Evolutionary conservation across 169 alveolate genomes (phyloP).

Genomic region (Plasmodium blacklocki): DNA sequence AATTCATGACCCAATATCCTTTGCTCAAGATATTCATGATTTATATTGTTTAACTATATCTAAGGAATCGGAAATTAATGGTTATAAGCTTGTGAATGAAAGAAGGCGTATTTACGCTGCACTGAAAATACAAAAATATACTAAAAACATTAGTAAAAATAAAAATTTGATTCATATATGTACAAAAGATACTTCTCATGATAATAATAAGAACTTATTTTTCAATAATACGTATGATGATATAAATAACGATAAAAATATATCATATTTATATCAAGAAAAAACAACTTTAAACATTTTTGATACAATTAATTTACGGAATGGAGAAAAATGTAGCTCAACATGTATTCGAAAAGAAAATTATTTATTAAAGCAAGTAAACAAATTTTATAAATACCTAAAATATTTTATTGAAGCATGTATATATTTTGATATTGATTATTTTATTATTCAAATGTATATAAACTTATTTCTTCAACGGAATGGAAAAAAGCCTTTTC

Average conservation of each 20-base stretch:
- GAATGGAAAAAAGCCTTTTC: slow-evolving; percentile 18
- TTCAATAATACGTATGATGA: not conserved
- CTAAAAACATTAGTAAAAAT: slow-evolving; percentile 2
- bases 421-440: slow-evolving; percentile 49
- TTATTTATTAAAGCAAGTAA: slow-evolving; percentile 13
- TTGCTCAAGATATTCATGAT: slow-evolving; percentile 61
- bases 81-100: slow-evolving; percentile 18
- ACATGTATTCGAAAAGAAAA: slow-evolving; percentile 50
- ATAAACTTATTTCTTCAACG: slow-evolving; percentile 24
- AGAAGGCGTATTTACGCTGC: slow-evolving; percentile 8
- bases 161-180: not conserved
- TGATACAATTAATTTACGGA: slow-evolving; percentile 55
- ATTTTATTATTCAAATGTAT: slow-evolving; percentile 57
- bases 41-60: slow-evolving; percentile 63
- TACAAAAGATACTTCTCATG: not conserved
- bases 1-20: slow-evolving; percentile 64
- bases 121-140: too few relatives aligned
- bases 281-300: slow-evolving; percentile 52
- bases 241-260: not conserved
- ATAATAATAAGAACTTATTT: not conserved
- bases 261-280: not conserved
- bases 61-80: slow-evolving; percentile 62
- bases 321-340: slow-evolving; percentile 58
- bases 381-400: slow-evolving; percentile 38
- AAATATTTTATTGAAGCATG: slow-evolving; percentile 60